A percentile compares a stretch with the other conserved stretches of the same genome.
phyloP scores from a whole-genome alignment of 2,329 filamentous ascomycete species.

The Cladosporium cucumerinum region DNA sequence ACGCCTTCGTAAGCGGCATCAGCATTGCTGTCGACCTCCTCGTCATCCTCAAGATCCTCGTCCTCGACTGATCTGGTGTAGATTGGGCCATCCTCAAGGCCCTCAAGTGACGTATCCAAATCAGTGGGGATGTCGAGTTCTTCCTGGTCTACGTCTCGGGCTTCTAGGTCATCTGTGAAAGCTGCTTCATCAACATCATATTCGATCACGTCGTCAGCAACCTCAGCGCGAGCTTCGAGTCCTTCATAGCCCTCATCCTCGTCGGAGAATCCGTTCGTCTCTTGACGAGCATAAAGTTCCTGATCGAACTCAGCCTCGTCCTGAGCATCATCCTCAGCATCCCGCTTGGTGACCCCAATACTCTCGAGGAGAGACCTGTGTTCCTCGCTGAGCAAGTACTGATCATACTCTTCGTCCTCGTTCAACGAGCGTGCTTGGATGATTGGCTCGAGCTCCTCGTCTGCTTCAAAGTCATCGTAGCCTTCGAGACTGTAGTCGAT shows the following conservation, averaged over 20 bases:
- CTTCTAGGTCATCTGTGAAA: not conserved
- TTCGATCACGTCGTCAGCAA: not conserved
- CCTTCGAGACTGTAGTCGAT: constrained; percentile 11
- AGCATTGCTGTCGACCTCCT: not conserved
- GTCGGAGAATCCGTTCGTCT: not conserved
- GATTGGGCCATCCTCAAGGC: not conserved
- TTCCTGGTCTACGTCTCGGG: not conserved
- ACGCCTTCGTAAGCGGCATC: constrained; percentile 3
- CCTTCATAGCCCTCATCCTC: not conserved
- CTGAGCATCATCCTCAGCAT: not conserved
- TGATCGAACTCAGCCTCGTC: constrained; percentile 1
- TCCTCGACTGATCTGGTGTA: not conserved
- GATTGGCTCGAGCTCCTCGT: not conserved
- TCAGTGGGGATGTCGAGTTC: not conserved
- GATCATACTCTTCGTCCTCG: not conserved
- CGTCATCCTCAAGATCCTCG: not conserved
- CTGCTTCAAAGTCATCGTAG: constrained; percentile 3
- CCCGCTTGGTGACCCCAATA: not conserved
- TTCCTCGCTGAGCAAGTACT: not conserved
- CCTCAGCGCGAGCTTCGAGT: not conserved
- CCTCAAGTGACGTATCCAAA: not conserved
- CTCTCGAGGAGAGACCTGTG: constrained; percentile 4
- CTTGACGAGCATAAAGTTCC: not conserved
- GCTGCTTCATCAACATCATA: not conserved
- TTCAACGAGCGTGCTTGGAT: constrained; percentile 1